Base-by-base conservation (phyloP, 495 filamentous ascomycete species). In the Hyaloscypha hepaticicola region DNA sequence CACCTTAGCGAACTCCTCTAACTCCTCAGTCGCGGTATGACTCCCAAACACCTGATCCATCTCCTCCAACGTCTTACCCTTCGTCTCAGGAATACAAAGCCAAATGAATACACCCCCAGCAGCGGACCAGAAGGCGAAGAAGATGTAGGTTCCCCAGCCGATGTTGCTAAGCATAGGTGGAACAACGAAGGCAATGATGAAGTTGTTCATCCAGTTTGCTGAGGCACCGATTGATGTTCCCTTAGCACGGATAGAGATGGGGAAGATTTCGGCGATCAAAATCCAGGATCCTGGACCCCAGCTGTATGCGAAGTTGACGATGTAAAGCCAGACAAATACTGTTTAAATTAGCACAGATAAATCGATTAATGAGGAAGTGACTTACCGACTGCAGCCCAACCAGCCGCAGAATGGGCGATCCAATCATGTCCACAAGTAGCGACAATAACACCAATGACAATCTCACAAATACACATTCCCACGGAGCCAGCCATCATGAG, bases 251-350 rank as follows among this genome's bases (percentile, higher is more conserved):
- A 83, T 83, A 67, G 85, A 80, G 27, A 87, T 75, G 12, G 88
- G 83, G 77, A 86, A 85, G 72, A 89, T 80, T 70, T 90, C 83
- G 29, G 88, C 78, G 22, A 83, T 80, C 69, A 89, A 84, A 64
- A 85, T 80, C 85, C 86, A 88, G 63, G 82, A 87, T 52, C 33
- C 58, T 12, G 64, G 64, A 38, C 38, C 38, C 64, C 80, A 83
- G 6, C 72, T 72, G 26, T 74, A 78, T 5, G 80, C 80, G 64
- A 83, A 83, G 5, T 77, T 70, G 31, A 78, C 50, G 77, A 83
- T 82, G 62, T 85, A 83, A 48, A 83, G 71, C 7, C 82, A 62
- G 33, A 83, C 64, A 29, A 81, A 77, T 4, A 45, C 38, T 45
- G 38, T 14, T 19, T 0, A 74, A 0, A 0, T 45, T 45, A 45